These are phyloP conservation scores for Aspergillus quadrilineatus DNA, from an alignment of 2,329 filamentous ascomycete species.

Conservation along the genomic window DNA sequence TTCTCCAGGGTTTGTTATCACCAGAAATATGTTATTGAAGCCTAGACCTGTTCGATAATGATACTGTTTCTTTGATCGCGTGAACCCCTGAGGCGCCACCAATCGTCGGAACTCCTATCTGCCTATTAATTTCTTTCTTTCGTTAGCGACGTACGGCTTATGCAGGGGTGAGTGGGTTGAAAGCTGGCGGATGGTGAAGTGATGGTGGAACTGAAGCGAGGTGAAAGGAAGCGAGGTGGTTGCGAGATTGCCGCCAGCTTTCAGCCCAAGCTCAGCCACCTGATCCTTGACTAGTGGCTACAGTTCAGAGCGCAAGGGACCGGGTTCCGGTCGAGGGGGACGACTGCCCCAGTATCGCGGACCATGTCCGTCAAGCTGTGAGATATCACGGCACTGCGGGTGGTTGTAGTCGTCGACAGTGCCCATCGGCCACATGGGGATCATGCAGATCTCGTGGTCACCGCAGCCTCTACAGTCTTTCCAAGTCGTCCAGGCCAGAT, in stretches of 20 bases:
- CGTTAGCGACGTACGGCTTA: neutral
- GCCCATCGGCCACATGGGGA: slow-evolving; percentile 66
- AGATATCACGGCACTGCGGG: slow-evolving; percentile 46
- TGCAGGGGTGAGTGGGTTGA: neutral
- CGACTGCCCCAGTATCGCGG: slow-evolving; percentile 30
- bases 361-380: slow-evolving; percentile 21
- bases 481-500: slow-evolving; percentile 61
- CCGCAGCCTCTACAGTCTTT: slow-evolving; percentile 56
- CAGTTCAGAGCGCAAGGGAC: neutral
- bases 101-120: neutral
- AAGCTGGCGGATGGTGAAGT: neutral
- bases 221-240: neutral
- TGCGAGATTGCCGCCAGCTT: neutral
- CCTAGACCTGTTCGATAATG: neutral
- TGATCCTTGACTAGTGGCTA: neutral
- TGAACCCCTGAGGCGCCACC: neutral
- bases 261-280: neutral
- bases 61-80: neutral
- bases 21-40: neutral
- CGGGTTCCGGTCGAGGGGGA: slow-evolving; percentile 4
- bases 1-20: neutral
- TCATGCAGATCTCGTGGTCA: slow-evolving; percentile 56
- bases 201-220: too few species aligned
- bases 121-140: neutral
- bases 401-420: slow-evolving; percentile 53